These are phyloP conservation scores for Pythium monospermum DNA, from an alignment of 352 stramenopile species.

Conservation along the genomic window DNA sequence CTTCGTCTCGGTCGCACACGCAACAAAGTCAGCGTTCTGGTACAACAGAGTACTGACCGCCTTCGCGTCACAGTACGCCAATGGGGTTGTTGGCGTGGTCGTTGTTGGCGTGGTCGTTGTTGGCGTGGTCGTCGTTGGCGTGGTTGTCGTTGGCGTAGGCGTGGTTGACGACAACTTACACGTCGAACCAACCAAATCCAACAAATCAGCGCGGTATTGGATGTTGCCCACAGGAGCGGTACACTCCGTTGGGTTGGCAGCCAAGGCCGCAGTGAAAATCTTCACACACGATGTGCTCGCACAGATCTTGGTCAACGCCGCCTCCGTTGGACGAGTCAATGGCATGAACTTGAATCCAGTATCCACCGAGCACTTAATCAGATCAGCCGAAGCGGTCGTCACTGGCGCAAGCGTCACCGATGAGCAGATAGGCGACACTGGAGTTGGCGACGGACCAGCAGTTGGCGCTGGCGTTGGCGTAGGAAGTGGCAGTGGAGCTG, in stretches of 20 bases:
- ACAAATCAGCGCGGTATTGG: conserved; percentile 12
- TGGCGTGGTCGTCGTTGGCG: conserved; percentile 1
- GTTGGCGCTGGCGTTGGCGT: conserved; percentile 1
- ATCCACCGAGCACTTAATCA: conserved; percentile 11
- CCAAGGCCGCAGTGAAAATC: conserved; percentile 11
- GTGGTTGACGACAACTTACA: conserved; percentile 8
- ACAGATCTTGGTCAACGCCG: conserved; percentile 18
- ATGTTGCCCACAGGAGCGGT: conserved; percentile 5
- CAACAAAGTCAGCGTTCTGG: too few relatives aligned
- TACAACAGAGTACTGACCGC: too few relatives aligned
- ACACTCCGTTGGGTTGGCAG: conserved; percentile 9
- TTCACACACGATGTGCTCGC: conserved; percentile 17
- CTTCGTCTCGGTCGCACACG: too few relatives aligned
- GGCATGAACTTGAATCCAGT: conserved; percentile 17
- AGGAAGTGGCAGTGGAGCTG: not conserved
- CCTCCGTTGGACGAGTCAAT: conserved; percentile 13
- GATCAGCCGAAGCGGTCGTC: conserved; percentile 4
- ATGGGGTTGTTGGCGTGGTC: too few relatives aligned
- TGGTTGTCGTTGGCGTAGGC: not conserved
- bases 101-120: conserved; percentile 2
- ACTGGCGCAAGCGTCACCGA: conserved; percentile 2
- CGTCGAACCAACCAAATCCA: conserved; percentile 4
- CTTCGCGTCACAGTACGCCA: too few relatives aligned
- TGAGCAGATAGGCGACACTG: conserved; percentile 5
- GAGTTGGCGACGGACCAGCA: not conserved